These are phyloP conservation scores for Coemansia sp. DNA, from an alignment of 371 early-diverging fungal species.

Conservation along the genomic window DNA sequence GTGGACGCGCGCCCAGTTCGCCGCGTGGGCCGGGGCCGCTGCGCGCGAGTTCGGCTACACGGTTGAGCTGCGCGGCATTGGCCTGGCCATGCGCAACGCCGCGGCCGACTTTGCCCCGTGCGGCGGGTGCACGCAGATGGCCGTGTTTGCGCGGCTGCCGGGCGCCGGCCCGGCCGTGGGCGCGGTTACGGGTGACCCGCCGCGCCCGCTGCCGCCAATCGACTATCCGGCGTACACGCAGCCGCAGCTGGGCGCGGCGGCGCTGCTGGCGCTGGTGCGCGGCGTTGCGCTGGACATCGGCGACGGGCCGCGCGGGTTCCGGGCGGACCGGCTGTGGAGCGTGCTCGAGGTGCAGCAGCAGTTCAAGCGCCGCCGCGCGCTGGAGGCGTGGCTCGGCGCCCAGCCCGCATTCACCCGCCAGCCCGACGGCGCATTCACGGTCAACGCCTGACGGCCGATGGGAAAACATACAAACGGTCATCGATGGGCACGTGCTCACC, in stretches of 20 bases:
- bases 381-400: conserved; percentile 23
- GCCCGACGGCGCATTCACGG: background rate
- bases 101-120: conserved; percentile 44
- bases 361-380: conserved; percentile 24
- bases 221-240: conserved; percentile 21
- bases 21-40: conserved; percentile 65
- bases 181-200: background rate
- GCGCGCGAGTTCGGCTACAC: conserved; percentile 66
- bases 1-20: conserved; percentile 85
- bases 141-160: conserved; percentile 56
- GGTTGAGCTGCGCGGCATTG: conserved; percentile 70
- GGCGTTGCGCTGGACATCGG: conserved; percentile 1
- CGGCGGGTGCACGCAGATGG: conserved; percentile 82
- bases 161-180: background rate
- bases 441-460: background rate
- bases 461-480: too few relatives aligned
- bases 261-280: conserved; percentile 18
- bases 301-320: conserved; percentile 4
- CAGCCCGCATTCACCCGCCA: background rate
- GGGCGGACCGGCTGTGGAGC: conserved; percentile 23
- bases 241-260: conserved; percentile 5
- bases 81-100: conserved; percentile 53
- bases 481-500: too few relatives aligned
- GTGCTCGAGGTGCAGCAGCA: conserved; percentile 24
- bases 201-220: conserved; percentile 13